These are phyloP conservation scores for Dictyostelium brefeldianum DNA, from an alignment of 78 protist species.

Conservation along the genomic window DNA sequence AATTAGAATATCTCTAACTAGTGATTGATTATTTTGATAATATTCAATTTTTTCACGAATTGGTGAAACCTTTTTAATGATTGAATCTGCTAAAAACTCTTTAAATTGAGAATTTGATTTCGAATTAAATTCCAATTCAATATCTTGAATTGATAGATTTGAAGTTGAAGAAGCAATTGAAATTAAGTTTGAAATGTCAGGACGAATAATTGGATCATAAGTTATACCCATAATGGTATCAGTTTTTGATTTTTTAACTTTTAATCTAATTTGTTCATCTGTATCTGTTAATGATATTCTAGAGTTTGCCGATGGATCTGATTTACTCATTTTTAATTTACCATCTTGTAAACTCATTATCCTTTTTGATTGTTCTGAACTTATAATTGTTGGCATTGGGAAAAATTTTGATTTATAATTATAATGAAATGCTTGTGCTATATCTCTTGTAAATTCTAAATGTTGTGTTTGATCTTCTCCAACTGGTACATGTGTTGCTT, in stretches of 20 bases:
- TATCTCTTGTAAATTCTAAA: slow-evolving; percentile 86
- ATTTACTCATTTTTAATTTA: slow-evolving; percentile 88
- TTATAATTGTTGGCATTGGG: slow-evolving; percentile 50
- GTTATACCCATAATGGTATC: slow-evolving; percentile 80
- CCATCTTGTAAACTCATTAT: slow-evolving; percentile 88
- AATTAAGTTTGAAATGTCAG: slow-evolving; percentile 78
- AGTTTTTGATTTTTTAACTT: slow-evolving; percentile 83
- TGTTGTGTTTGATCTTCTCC: slow-evolving; percentile 95
- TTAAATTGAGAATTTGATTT: slow-evolving; percentile 5
- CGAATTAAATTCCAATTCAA: slow-evolving; percentile 26
- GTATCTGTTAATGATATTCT: slow-evolving; percentile 85
- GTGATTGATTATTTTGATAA: slow-evolving; percentile 22
- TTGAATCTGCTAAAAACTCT: slow-evolving; percentile 26
- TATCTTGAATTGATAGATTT: slow-evolving; percentile 4
- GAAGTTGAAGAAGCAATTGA: slow-evolving; percentile 48
- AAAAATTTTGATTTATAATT: slow-evolving; percentile 31
- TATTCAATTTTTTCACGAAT: slow-evolving; percentile 71
- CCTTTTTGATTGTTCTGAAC: slow-evolving; percentile 23
- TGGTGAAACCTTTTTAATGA: slow-evolving; percentile 54
- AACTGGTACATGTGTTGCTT: slow-evolving; percentile 91
- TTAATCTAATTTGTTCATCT: slow-evolving; percentile 40
- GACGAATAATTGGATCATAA: slow-evolving; percentile 60
- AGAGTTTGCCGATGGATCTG: slow-evolving; percentile 57
- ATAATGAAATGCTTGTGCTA: slow-evolving; percentile 83
- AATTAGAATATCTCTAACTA: slow-evolving; percentile 50